phyloP scores from a whole-genome alignment of 129 eudicot genomes.

The Gnaphalium uliginosum region DNA sequence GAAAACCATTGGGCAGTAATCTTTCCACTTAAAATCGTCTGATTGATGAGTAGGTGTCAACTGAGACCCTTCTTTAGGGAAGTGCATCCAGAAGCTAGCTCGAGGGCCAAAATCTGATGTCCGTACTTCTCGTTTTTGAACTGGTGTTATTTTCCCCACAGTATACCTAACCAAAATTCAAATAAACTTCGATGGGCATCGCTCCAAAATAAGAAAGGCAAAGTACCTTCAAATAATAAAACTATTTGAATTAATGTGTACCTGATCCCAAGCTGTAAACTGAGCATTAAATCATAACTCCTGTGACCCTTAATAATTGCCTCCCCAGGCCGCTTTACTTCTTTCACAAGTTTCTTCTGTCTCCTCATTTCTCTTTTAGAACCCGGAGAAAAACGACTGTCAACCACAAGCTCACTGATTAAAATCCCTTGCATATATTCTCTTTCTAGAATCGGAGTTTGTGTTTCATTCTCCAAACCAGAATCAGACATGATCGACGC shows the following conservation, averaged over 20 bases:
- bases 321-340: constrained; percentile 79
- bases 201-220: not conserved
- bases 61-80: constrained; percentile 91
- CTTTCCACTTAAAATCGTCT: constrained; percentile 95
- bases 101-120: constrained; percentile 81
- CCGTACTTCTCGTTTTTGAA: constrained; percentile 84
- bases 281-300: constrained; percentile 95
- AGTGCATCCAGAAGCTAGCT: constrained; percentile 97
- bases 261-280: constrained; percentile 98
- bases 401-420: constrained; percentile 79
- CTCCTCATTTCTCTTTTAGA: constrained; percentile 65
- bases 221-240: not conserved
- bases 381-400: constrained; percentile 47
- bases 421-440: constrained; percentile 98
- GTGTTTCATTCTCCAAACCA: constrained; percentile 40
- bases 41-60: constrained; percentile 91
- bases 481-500: constrained; percentile 51
- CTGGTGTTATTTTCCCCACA: constrained; percentile 96
- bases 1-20: constrained; percentile 99
- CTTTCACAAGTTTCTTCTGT: constrained; percentile 71
- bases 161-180: constrained; percentile 70
- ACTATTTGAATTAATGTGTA: constrained; percentile 12
- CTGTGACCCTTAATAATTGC: constrained; percentile 87
- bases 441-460: constrained; percentile 75
- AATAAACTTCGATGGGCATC: constrained; percentile 22